These are phyloP conservation scores for Lentinula sp. DNA, from an alignment of 768 basidiomycete species.

Conservation along the genomic window DNA sequence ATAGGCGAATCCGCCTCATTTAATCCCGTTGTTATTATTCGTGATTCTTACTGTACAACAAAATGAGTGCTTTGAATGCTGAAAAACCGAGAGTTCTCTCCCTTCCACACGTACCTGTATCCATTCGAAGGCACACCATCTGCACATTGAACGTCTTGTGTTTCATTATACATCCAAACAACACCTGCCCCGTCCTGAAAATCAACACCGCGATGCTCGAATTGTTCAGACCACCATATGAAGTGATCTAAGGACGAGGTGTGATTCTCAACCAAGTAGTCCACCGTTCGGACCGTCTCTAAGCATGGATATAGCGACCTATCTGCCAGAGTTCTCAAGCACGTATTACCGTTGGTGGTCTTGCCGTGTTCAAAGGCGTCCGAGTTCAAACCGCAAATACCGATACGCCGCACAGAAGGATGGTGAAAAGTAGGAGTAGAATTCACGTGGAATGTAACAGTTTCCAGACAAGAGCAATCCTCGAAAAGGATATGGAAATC, in stretches of 20 bases:
- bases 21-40: too few relatives aligned
- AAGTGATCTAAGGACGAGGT: constrained; percentile 40
- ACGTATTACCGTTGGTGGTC: constrained; percentile 12
- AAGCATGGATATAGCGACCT: constrained; percentile 33
- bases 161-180: constrained; percentile 41
- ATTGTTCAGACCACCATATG: constrained; percentile 49
- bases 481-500: constrained; percentile 32
- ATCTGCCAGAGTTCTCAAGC: constrained; percentile 11
- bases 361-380: constrained; percentile 37
- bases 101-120: neutral
- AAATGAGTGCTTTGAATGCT: too few relatives aligned
- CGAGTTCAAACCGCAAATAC: constrained; percentile 35
- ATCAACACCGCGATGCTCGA: constrained; percentile 42
- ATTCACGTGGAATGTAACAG: constrained; percentile 32
- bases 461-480: constrained; percentile 38
- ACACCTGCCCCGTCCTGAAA: constrained; percentile 52
- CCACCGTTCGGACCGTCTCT: constrained; percentile 40
- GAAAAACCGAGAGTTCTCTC: too few relatives aligned
- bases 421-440: constrained; percentile 24
- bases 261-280: constrained; percentile 39
- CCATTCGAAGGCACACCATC: constrained; percentile 3
- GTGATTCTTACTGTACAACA: too few relatives aligned
- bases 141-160: neutral
- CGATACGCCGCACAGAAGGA: constrained; percentile 37
- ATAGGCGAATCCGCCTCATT: too few relatives aligned